Conservation (phyloP, 371 early-diverging fungal genomes). For the Choanephora cucurbitarum region DNA sequence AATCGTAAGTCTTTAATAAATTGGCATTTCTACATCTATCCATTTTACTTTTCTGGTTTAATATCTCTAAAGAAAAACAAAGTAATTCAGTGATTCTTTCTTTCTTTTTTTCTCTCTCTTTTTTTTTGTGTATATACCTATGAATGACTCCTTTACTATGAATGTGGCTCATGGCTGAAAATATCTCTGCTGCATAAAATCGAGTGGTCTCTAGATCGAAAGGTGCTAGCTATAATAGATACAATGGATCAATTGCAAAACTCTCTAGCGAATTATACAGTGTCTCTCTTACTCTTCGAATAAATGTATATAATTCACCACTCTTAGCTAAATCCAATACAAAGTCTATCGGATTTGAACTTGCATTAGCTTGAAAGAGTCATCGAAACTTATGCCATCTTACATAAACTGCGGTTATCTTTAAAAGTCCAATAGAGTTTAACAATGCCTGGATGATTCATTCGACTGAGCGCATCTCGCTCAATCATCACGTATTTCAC, state of each 20-base stretch:
- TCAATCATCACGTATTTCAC: conserved; percentile 95
- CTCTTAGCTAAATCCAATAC: conserved; percentile 87
- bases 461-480: conserved; percentile 81
- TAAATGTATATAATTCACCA: conserved; percentile 87
- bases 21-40: not conserved
- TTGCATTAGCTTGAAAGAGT: not conserved
- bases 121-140: conserved; percentile 29
- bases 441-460: conserved; percentile 90
- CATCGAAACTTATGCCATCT: no score
- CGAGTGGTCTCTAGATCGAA: conserved; percentile 69
- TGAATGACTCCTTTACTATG: conserved; percentile 85
- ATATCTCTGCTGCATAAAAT: conserved; percentile 91
- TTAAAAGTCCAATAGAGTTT: conserved; percentile 94
- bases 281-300: conserved; percentile 56
- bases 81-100: not conserved
- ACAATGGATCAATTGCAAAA: no score
- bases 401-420: conserved; percentile 86
- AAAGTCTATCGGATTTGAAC: conserved; percentile 57
- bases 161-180: conserved; percentile 83
- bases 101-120: not conserved
- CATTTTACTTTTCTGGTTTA: conserved; percentile 83
- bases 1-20: no score
- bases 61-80: conserved; percentile 61
- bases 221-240: conserved; percentile 58
- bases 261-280: no score